These are phyloP conservation scores for Nyctanthes arbortristis DNA, from an alignment of 257 asterid species.

Conservation along the genomic window DNA sequence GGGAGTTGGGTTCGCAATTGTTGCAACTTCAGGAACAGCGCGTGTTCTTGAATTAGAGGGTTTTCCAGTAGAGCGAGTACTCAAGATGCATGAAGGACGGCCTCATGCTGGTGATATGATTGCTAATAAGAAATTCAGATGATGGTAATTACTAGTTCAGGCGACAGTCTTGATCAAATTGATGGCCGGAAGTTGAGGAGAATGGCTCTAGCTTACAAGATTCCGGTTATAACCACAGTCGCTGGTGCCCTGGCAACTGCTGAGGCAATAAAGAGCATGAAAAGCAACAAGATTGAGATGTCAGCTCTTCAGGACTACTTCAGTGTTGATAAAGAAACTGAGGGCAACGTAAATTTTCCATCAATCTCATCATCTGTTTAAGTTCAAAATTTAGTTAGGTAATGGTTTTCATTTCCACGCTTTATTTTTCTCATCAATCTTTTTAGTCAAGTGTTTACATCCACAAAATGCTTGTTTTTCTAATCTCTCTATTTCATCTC, in stretches of 20 bases:
- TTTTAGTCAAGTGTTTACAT: not conserved
- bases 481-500: not conserved
- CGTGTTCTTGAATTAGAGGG: conserved; percentile 71
- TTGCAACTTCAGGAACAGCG: conserved; percentile 96
- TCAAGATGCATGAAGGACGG: conserved; percentile 95
- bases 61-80: conserved; percentile 70
- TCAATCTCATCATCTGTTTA: conserved; percentile 44
- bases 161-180: conserved; percentile 78
- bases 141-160: conserved; percentile 92
- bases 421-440: not conserved
- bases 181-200: conserved; percentile 89
- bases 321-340: conserved; percentile 26
- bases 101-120: conserved; percentile 92
- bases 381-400: not conserved
- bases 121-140: conserved; percentile 84
- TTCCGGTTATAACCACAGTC: conserved; percentile 90
- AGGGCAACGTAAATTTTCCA: conserved; percentile 37
- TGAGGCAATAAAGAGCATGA: conserved; percentile 85
- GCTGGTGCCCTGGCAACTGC: conserved; percentile 99
- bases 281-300: conserved; percentile 74
- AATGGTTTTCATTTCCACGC: not conserved
- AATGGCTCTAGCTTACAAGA: conserved; percentile 92
- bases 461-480: not conserved
- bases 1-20: conserved; percentile 60
- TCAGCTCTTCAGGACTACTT: conserved; percentile 94